Evolutionary conservation across 371 early-diverging fungal genomes (phyloP), one percentile per base, ranked within the genome.

Genomic region (Circinella umbellata): DNA sequence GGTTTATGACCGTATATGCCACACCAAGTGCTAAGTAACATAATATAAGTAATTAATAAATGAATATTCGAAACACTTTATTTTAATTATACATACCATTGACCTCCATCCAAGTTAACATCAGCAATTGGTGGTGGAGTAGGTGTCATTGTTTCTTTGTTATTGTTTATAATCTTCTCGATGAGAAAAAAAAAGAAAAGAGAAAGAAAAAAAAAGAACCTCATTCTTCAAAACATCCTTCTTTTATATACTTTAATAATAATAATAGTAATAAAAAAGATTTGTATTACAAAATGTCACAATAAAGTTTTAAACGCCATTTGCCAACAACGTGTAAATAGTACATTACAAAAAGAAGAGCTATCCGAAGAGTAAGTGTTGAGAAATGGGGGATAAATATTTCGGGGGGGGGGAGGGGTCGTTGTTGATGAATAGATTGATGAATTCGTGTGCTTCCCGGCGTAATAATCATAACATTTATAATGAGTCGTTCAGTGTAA

Each of bases 1-100:
- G 73, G 57, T 57, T 76, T 75, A 60, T 84, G 84, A 8, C 84
- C 84, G 46, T 84, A 84, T 73, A 81, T 80, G 36, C 84, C 84
- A 63, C 84, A 82, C 83, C 83, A 82, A 55, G 77, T 46, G 59
- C 83, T 82, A 69, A n/a, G n/a, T n/a, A n/a, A 27, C 2, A 27
- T 17, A 18, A 61, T 66, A 27, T 34, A 14, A 64, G 27, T 54
- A 53, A 7, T 9, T 47, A 57, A 36, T 13, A 17, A 7, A n/a
- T 34, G 13, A 37, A 13, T n/a, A 20, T 17, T n/a, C 27, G 17
- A 53, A 46, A 34, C 0, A 35, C 54, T 51, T 46, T 39, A 17
- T 53, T 54, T 57, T 51, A 13, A 51, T 51, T 5, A 51, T n/a
- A 13, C 51, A 51, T 51, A 84, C 84, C 84, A 84, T 80, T 84